Conservation (phyloP, 2,329 filamentous ascomycete genomes). For the Ceratocystis huliohia region DNA sequence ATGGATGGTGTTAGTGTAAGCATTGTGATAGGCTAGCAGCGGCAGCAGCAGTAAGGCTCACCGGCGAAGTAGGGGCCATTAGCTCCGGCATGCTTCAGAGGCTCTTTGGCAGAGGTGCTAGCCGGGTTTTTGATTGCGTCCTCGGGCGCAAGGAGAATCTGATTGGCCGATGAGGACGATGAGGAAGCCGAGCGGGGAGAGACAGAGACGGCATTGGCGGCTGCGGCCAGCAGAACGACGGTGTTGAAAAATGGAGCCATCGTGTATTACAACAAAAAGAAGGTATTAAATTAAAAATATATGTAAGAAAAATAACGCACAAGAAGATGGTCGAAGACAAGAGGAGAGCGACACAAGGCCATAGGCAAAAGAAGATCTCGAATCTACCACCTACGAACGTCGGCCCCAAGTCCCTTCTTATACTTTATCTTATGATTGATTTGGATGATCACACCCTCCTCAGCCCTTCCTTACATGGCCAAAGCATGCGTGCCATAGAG, state of each 20-base stretch:
- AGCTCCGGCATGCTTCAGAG: conserved; percentile 38
- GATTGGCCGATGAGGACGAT: conserved; percentile 3
- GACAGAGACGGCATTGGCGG: conserved; percentile 9
- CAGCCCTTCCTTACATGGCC: not conserved
- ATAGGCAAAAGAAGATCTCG: not conserved
- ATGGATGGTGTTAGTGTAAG: not conserved
- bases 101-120: conserved; percentile 23
- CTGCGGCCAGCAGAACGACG: conserved; percentile 10
- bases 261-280: too few relatives aligned
- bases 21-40: not conserved
- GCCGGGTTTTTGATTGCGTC: conserved; percentile 15
- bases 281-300: not conserved
- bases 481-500: not conserved
- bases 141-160: conserved; percentile 15
- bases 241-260: conserved; percentile 16
- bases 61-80: conserved; percentile 43
- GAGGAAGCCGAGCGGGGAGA: not conserved
- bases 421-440: not conserved
- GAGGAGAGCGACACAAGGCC: not conserved
- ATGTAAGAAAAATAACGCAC: not conserved
- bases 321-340: not conserved
- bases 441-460: not conserved
- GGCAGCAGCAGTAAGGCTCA: conserved; percentile 24
- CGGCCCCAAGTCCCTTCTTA: not conserved
- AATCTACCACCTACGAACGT: not conserved